Evolutionary conservation across 768 basidiomycete genomes (phyloP), one percentile per base, ranked within the genome.

Genomic region (Infundibulicybe gibba): DNA sequence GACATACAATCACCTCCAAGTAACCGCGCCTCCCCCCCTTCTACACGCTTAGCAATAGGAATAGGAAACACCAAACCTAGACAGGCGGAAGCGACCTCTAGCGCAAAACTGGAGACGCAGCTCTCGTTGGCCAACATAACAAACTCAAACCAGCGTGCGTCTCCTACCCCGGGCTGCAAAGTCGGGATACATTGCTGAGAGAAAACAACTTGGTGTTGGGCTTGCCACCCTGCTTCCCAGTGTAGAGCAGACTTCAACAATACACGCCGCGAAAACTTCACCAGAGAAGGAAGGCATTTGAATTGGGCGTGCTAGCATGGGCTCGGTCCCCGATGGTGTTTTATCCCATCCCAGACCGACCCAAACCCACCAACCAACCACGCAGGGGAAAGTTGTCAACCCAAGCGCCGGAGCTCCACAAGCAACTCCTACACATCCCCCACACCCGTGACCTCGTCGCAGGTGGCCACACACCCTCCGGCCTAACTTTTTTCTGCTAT

Each of bases 141-240:
- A 41, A 50, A 59, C 33, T 44, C 61, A 11, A 61, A 64, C 32
- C 65, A 56, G 31, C 71, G 68, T 8, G 49, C 68, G 2, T 69
- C 72, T 3, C 61, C 67, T 50, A 64, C 69, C 20, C 61, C 81
- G 35, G 68, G 84, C 83, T 2, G n/a, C n/a, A n/a, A n/a, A n/a
- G n/a, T 84, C 85, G 0, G 85, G 83, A 3, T 87, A 88, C 59
- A 81, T 85, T 53, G 77, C 84, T 5, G 80, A 80, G 49, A 70
- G 87, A 50, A 87, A 81, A 64, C 89, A 87, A 61, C 53, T 88
- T 46, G 70, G 66, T 10, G 54, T 54, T 19, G 64, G 61, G 14
- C 52, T 65, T 15, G 58, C 48, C 21, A 45, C 51, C 16, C 50
- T 54, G 19, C 33, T 45, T 41, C 25, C 25, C 8, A 8, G 25